Evolutionary conservation across 2,329 filamentous ascomycete species (phyloP).

Genomic region (Penicillium occitanis): DNA sequence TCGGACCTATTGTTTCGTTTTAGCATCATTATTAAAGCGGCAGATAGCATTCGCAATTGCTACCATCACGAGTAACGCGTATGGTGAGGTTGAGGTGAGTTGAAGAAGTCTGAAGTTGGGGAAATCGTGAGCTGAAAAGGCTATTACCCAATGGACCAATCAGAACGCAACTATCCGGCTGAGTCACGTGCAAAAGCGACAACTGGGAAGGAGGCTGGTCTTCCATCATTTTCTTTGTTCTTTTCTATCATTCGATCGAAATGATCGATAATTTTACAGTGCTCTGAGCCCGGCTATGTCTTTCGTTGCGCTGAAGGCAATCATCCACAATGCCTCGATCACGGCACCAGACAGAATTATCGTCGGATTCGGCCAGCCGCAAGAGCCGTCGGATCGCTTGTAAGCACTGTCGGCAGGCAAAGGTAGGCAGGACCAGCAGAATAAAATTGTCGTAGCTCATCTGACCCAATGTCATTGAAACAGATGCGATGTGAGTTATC

Average conservation of each 20-base stretch:
- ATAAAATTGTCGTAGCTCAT: neutral
- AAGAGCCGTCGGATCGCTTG: conserved; percentile 16
- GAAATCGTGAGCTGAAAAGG: neutral
- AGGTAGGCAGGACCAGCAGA: neutral
- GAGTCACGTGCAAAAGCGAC: neutral
- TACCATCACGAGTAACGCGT: neutral
- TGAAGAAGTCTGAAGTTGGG: neutral
- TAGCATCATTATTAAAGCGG: neutral
- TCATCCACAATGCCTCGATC: conserved; percentile 5
- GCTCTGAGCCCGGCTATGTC: neutral
- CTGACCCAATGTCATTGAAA: neutral
- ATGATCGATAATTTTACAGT: neutral
- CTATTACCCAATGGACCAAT: neutral
- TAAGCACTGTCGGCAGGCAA: conserved; percentile 19
- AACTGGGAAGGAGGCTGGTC: neutral
- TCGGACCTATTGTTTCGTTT: neutral
- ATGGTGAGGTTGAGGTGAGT: neutral
- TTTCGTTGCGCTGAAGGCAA: neutral
- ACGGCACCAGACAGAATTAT: neutral
- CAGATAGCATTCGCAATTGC: neutral
- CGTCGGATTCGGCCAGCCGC: neutral
- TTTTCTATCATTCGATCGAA: neutral
- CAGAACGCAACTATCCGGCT: neutral
- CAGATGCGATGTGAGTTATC: conserved; percentile 21
- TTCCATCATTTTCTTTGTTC: neutral